Base-by-base conservation (phyloP, 768 basidiomycete genomes). In the Neoboletus magnificus region DNA sequence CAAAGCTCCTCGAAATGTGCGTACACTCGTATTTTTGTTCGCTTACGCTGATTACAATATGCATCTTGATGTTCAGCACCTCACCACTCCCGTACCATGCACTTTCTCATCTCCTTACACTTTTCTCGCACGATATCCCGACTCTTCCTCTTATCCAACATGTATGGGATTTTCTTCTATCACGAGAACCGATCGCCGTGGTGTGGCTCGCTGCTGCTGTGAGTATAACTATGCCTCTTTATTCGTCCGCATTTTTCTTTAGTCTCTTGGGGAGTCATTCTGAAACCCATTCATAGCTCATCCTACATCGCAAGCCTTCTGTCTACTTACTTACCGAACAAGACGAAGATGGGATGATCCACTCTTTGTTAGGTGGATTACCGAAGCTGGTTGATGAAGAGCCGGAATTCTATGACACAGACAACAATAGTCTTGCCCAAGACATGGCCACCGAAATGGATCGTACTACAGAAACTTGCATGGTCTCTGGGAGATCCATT, bases 91-190 rank as follows among this genome's bases (percentile, higher is more conserved):
- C 94, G 0, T 96, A 93, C 66, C 91, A 88, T 67, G 91, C 93
- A 0, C 80, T 98, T 18, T 91, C 93, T 5, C 91, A 93, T 72
- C 82, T 97, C 32, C 76, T 98, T 33, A 96, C 93, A 0, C 80
- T 96, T 30, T 93, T 98, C 74, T 85, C 94, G 12, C 94, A 98
- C 69, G 93, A 97, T 62, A 80, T 93, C 54, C 91, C 94, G 9
- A 90, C 89, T 2, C 79, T 96, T n/a, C 81, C 87, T 5, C 84
- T 94, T 37, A 89, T 93, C 27, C 93, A 96, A 67, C 88, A 93
- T 59, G 83, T 93, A 45, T 98, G 96, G 70, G 94, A 98, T 71
- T 98, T 86, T 66, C 73, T 97, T 11, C 74, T 98, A 13, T 83
- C 84, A 59, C 80, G 93, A 35, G 91, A 91, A 25, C 94, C 94